These are phyloP conservation scores for Eucalyptus camaldulensis DNA, from an alignment of 345 rosid species.

Conservation along the genomic window DNA sequence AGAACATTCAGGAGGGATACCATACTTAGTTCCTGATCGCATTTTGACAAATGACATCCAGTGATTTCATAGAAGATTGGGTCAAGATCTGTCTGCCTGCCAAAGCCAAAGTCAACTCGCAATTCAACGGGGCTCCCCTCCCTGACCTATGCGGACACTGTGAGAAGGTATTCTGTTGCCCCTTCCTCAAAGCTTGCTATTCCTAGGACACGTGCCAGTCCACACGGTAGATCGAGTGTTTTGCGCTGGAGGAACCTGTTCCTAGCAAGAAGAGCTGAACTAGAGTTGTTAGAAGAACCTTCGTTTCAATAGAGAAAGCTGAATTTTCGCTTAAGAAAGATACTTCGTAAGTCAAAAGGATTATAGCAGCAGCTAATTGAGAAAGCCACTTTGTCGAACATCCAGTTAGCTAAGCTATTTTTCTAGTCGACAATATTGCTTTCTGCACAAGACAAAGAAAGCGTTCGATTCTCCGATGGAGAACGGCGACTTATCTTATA, in stretches of 20 bases:
- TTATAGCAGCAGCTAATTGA: not conserved
- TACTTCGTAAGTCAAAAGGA: not conserved
- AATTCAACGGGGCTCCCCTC: conserved; percentile 11
- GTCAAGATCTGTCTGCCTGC: conserved; percentile 73
- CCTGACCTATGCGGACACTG: conserved; percentile 46
- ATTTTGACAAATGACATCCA: conserved; percentile 5
- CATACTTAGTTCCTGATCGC: not conserved
- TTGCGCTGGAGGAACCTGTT: not conserved
- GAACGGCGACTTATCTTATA: not conserved
- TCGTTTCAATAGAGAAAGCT: not conserved
- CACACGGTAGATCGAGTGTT: not conserved
- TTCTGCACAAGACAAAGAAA: not conserved
- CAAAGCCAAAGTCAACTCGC: conserved; percentile 51
- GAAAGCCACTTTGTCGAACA: not conserved
- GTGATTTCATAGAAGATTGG: conserved; percentile 98
- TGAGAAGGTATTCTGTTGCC: conserved; percentile 50
- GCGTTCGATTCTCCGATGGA: not conserved
- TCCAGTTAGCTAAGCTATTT: not conserved
- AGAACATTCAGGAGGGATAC: not conserved
- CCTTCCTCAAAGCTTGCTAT: not conserved
- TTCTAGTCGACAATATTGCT: not conserved
- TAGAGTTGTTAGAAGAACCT: not conserved
- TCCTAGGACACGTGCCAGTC: not conserved
- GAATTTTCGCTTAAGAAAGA: not conserved
- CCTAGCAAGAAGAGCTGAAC: not conserved